Evolutionary conservation across 345 rosid species (phyloP), one percentile per base, ranked within the genome.

Genomic region (Populus pruinosa): DNA sequence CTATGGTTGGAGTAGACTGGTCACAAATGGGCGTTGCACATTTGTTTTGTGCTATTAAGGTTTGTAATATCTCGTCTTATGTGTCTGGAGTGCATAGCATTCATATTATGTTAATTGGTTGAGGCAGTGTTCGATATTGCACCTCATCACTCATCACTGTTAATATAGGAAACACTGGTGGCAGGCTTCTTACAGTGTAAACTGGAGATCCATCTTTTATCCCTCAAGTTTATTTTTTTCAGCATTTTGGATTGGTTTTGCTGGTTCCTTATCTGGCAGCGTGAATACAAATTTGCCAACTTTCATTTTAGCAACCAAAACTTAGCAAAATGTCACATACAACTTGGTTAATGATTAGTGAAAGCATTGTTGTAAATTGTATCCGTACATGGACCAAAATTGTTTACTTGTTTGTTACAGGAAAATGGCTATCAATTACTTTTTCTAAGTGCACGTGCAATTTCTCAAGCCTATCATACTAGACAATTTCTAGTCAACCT

Each of bases 401-500:
- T 18, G 2, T 38, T 73, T 75, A 50, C 73, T 72, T 69, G 65
- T 62, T 41, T 80, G 25, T 82, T 80, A 65, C 92, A 96, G 98
- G 98, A 96, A 84, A 96, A 96, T 72, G 99, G 98, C 77, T 96
- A 96, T 85, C 92, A 93, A 73, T 81, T 96, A 83, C 96, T 96
- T 61, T 96, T 93, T 76, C 88, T 96, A 23, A 96, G 99, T 78
- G 99, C 99, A 21, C 98, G 99, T 5, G 93, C 99, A 31, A 96
- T 96, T 77, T 87, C 97, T 75, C 99, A 96, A 84, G 98, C 99
- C 33, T 89, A 95, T 74, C 82, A 77, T 73, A 96, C 99, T 29
- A 88, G 99, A 81, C 93, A 86, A 76, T 96, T 96, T 76, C 85
- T 96, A 65, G 67, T 92, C 83, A 93, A 91, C 82, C 92, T 96